These are phyloP conservation scores for Fusarium papillatum DNA, from an alignment of 2,329 filamentous ascomycete genomes.

Conservation along the genomic window DNA sequence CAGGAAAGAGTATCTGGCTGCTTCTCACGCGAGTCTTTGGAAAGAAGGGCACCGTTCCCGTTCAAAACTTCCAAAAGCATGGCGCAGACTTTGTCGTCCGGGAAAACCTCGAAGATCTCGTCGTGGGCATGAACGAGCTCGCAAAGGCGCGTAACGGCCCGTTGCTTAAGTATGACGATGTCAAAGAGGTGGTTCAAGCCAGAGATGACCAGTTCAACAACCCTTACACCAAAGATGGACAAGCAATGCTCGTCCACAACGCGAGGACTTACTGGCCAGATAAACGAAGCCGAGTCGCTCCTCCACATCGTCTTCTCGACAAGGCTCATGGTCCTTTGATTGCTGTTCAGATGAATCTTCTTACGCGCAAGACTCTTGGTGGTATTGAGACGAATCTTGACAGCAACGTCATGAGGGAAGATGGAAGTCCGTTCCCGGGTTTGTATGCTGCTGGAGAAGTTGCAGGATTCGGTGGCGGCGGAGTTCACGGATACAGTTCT, in stretches of 20 bases:
- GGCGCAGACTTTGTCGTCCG: conserved; percentile 71
- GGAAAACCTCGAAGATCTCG: conserved; percentile 67
- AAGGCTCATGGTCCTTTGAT: conserved; percentile 69
- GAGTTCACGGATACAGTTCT: conserved; percentile 73
- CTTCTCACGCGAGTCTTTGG: conserved; percentile 65
- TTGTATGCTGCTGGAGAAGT: conserved; percentile 72
- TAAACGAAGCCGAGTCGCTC: conserved; percentile 62
- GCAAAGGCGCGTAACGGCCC: conserved; percentile 61
- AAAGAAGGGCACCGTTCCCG: conserved; percentile 64
- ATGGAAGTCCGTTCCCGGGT: conserved; percentile 62
- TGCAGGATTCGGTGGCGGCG: conserved; percentile 73
- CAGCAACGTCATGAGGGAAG: conserved; percentile 67
- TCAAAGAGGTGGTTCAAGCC: conserved; percentile 63
- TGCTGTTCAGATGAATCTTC: conserved; percentile 70
- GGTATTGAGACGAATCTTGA: conserved; percentile 71
- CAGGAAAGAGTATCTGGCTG: conserved; percentile 68
- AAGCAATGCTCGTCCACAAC: conserved; percentile 73
- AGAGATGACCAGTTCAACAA: conserved; percentile 71
- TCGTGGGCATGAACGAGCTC: conserved; percentile 71
- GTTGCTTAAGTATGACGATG: conserved; percentile 56
- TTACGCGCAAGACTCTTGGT: conserved; percentile 73
- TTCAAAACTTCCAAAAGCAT: conserved; percentile 71
- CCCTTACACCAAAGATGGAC: conserved; percentile 70
- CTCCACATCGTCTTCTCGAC: conserved; percentile 68
- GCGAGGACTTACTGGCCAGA: conserved; percentile 69